phyloP scores from a whole-genome alignment of 352 stramenopile genomes.

The Halophytophthora polymorphica region DNA sequence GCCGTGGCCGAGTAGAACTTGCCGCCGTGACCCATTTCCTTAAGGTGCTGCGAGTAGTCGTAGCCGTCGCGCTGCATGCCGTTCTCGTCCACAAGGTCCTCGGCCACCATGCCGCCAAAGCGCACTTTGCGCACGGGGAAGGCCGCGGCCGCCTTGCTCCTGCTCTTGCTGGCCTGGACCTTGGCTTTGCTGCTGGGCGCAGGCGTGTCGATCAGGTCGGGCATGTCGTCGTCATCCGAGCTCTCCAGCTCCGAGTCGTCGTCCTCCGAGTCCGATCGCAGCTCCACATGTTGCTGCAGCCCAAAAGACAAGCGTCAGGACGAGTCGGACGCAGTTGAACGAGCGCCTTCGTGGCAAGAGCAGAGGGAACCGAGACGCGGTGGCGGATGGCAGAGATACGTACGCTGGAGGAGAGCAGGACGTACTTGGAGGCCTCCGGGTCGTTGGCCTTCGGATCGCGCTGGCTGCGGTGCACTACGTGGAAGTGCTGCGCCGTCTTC shows the following conservation, averaged over 20 bases:
- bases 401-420: slow-evolving; percentile 65
- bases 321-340: too few species aligned
- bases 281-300: slow-evolving; percentile 56
- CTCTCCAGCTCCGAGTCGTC: slow-evolving; percentile 35
- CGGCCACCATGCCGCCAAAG: slow-evolving; percentile 58
- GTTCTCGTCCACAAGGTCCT: slow-evolving; percentile 84
- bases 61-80: slow-evolving; percentile 91
- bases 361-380: not conserved
- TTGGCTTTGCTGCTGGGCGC: slow-evolving; percentile 12
- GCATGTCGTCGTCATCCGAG: slow-evolving; percentile 53
- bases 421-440: slow-evolving; percentile 80
- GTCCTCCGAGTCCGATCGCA: slow-evolving; percentile 51
- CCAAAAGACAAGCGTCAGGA: too few species aligned
- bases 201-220: slow-evolving; percentile 39
- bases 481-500: slow-evolving; percentile 84
- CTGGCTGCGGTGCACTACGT: slow-evolving; percentile 84
- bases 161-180: slow-evolving; percentile 13
- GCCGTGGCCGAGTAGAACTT: slow-evolving; percentile 77
- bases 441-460: slow-evolving; percentile 79
- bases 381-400: too few species aligned
- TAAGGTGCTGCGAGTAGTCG: slow-evolving; percentile 92
- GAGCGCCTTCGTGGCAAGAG: too few species aligned
- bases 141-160: slow-evolving; percentile 15
- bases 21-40: slow-evolving; percentile 83
- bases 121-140: slow-evolving; percentile 62